phyloP scores from a whole-genome alignment of 331 rosid genomes.

The Prunus yedoensis region DNA sequence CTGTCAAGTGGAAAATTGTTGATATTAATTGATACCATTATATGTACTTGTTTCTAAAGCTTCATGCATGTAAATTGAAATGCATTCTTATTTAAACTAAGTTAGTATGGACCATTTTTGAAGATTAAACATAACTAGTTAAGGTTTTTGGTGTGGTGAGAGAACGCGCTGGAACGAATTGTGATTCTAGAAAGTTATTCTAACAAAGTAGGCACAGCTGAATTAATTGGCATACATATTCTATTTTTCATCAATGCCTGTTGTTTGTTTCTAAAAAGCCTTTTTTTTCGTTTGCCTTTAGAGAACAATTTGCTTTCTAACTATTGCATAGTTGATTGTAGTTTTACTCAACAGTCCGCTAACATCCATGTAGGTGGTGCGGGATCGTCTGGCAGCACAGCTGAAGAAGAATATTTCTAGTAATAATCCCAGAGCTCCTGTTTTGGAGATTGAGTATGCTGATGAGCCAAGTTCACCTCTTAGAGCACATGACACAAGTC shows the following conservation, averaged over 20 bases:
- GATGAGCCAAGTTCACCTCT: slow-evolving; percentile 7
- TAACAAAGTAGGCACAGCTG: neutral
- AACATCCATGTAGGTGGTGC: neutral
- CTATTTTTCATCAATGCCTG: too few species aligned
- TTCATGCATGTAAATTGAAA: neutral
- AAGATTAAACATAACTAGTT: neutral
- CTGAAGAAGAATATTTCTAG: neutral
- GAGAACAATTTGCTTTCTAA: neutral
- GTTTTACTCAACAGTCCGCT: neutral
- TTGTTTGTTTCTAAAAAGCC: neutral
- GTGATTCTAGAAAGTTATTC: neutral
- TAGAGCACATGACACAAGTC: slow-evolving; percentile 1
- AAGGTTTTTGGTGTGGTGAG: neutral
- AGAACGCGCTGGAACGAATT: neutral
- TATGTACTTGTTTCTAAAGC: neutral
- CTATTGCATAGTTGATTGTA: neutral
- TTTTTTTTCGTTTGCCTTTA: neutral
- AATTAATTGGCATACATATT: neutral
- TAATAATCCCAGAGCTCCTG: slow-evolving; percentile 26
- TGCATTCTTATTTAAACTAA: neutral
- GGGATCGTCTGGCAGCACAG: neutral
- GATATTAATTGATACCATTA: neutral
- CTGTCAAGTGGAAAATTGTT: neutral
- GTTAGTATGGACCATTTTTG: neutral
- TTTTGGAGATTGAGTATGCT: neutral